Conservation (phyloP, 257 asterid genomes). For the Capsicum baccatum region DNA sequence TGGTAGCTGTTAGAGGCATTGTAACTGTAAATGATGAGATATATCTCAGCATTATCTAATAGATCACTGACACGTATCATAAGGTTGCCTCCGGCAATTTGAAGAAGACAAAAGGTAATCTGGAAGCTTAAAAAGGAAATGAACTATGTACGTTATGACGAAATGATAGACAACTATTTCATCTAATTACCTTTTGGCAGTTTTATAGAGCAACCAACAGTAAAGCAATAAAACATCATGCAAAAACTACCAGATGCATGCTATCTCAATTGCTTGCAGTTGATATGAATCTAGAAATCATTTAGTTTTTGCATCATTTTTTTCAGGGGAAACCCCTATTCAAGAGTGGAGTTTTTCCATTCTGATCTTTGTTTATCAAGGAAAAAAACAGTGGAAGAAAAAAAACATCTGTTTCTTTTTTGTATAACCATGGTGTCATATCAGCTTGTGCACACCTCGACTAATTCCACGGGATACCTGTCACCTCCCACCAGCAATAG, state of each 20-base stretch:
- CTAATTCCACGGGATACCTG: too few species aligned
- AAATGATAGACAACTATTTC: conserved; percentile 20
- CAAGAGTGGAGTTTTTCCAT: conserved; percentile 5
- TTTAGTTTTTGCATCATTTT: not conserved
- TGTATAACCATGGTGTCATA: too few species aligned
- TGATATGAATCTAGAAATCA: not conserved
- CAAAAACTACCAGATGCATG: not conserved
- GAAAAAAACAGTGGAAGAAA: not conserved
- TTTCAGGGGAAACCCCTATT: not conserved
- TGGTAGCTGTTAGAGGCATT: not conserved
- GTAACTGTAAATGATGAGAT: not conserved
- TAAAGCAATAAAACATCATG: conserved; percentile 3
- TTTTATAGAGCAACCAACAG: not conserved
- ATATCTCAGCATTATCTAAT: not conserved
- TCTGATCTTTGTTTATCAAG: not conserved
- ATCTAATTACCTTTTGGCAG: not conserved
- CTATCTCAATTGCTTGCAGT: not conserved
- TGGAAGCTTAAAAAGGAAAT: not conserved
- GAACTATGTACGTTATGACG: not conserved
- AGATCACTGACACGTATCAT: not conserved
- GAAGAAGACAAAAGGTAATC: not conserved
- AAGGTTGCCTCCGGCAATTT: not conserved
- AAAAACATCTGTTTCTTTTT: not conserved
- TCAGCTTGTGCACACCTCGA: too few species aligned
- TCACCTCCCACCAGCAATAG: too few species aligned